phyloP scores from a whole-genome alignment of 164 flowering plant species.

The Annona cherimola region DNA sequence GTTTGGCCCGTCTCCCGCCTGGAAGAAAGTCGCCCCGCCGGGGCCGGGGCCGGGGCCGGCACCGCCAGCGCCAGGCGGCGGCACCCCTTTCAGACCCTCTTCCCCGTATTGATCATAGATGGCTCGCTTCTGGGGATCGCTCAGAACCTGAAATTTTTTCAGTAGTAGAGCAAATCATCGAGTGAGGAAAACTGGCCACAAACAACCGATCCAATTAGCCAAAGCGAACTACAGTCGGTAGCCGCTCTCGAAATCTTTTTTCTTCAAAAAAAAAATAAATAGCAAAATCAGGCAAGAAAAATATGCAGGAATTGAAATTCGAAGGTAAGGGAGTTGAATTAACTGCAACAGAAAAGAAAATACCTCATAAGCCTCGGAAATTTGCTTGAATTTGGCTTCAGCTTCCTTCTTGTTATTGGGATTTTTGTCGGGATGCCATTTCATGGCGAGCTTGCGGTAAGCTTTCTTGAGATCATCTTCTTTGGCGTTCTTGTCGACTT shows the following conservation, averaged over 20 bases:
- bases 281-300: no score
- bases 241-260: no score
- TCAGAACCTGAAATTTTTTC: constrained; percentile 38
- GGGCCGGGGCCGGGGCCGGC: constrained; percentile 21
- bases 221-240: no score
- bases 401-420: constrained; percentile 59
- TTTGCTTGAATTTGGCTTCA: constrained; percentile 64
- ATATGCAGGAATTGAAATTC: not conserved
- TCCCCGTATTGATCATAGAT: constrained; percentile 61
- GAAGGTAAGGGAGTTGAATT: no score
- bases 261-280: no score
- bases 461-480: constrained; percentile 72
- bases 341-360: not conserved
- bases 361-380: constrained; percentile 73
- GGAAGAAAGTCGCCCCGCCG: constrained; percentile 36
- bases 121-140: constrained; percentile 56
- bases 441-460: constrained; percentile 68
- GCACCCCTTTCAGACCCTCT: constrained; percentile 58
- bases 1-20: constrained; percentile 41
- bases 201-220: no score
- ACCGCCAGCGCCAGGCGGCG: constrained; percentile 46
- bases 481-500: constrained; percentile 45
- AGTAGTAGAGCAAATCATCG: not conserved
- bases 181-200: not conserved
- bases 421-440: constrained; percentile 74